Evolutionary conservation across 192 early-diverging fungal genomes (phyloP).

Genomic region (Chytriomyces hyalinus): DNA sequence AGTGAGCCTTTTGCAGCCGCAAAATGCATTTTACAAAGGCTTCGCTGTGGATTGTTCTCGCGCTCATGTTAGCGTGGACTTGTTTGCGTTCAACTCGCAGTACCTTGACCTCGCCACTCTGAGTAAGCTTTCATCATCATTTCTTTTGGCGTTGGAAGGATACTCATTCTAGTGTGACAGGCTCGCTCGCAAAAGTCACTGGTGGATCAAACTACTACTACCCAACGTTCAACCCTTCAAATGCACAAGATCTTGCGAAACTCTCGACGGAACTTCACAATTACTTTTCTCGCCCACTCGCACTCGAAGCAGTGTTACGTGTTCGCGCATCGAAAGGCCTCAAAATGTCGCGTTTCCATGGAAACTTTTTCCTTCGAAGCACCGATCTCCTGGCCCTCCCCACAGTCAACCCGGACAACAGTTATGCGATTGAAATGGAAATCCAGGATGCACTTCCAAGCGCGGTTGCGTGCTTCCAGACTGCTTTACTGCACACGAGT

Average conservation of each 20-base stretch:
- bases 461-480: conserved; percentile 89
- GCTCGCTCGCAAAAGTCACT: conserved; percentile 79
- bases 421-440: conserved; percentile 82
- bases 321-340: conserved; percentile 90
- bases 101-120: conserved; percentile 90
- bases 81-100: conserved; percentile 82
- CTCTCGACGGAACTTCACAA: conserved; percentile 83
- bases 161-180: conserved; percentile 35
- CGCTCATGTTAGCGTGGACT: conserved; percentile 88
- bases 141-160: no score
- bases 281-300: conserved; percentile 78
- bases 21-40: conserved; percentile 86
- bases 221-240: conserved; percentile 82
- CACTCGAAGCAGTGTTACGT: conserved; percentile 92
- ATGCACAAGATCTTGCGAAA: conserved; percentile 81
- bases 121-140: conserved; percentile 56
- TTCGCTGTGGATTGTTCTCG: conserved; percentile 91
- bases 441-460: conserved; percentile 77
- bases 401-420: conserved; percentile 90
- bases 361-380: conserved; percentile 96
- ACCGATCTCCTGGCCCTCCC: conserved; percentile 90
- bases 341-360: conserved; percentile 90
- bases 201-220: conserved; percentile 90
- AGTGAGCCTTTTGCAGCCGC: conserved; percentile 79
- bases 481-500: conserved; percentile 91